Evolutionary conservation across 2,329 filamentous ascomycete species (phyloP).

Genomic region (Mariannaea sp.): DNA sequence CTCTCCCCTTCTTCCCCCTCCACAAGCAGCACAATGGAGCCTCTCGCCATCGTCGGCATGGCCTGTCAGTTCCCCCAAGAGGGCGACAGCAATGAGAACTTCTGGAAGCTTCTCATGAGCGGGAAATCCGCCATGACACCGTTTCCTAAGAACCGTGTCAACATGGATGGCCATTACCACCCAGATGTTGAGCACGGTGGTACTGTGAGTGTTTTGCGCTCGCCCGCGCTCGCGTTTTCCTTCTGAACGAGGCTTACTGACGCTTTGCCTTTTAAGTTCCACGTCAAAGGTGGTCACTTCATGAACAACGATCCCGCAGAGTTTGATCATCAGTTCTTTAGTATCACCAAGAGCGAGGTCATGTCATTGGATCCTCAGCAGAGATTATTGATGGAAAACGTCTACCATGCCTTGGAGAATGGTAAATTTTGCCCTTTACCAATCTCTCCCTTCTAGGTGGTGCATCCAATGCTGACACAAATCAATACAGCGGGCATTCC

Average conservation of each 20-base stretch:
- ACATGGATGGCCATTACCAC: neutral
- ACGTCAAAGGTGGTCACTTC: neutral
- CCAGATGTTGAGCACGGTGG: neutral
- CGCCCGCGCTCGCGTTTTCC: no score
- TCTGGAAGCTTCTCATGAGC: neutral
- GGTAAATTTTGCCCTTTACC: neutral
- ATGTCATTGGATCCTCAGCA: neutral
- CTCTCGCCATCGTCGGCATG: neutral
- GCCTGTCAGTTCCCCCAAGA: neutral
- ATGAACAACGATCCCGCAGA: neutral
- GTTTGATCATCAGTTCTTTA: slow-evolving; percentile 2
- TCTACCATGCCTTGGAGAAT: slow-evolving; percentile 2
- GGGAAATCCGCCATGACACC: neutral
- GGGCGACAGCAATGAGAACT: neutral
- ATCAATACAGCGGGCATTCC: neutral
- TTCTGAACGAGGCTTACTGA: no score
- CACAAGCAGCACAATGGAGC: neutral
- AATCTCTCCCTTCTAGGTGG: neutral
- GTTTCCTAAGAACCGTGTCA: neutral
- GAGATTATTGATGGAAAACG: neutral
- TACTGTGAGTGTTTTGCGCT: neutral
- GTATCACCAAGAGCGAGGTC: neutral
- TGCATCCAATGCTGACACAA: neutral
- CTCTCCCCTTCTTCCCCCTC: no score
- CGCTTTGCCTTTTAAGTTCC: neutral